A percentile compares a stretch with the other conserved stretches of the same genome.
These are phyloP conservation scores for Phylloporus gajari DNA, from an alignment of 1,284 basidiomycete genomes.

Conservation along the genomic window DNA sequence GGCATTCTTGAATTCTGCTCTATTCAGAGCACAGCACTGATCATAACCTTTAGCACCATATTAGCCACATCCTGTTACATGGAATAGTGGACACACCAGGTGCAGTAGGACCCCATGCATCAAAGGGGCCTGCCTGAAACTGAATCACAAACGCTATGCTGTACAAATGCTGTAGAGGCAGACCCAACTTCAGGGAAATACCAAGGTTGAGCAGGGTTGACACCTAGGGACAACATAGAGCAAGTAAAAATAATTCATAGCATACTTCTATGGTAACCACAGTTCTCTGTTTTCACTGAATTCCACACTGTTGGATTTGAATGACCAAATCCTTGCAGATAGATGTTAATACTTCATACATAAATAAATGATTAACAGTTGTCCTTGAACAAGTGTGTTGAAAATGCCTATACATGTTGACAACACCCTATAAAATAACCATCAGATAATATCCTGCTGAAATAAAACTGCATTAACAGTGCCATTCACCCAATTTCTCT, in stretches of 20 bases:
- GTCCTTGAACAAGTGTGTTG: background rate
- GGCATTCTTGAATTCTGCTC: slow-evolving; percentile 76
- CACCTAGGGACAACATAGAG: slow-evolving; percentile 28
- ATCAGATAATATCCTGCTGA: slow-evolving; percentile 11
- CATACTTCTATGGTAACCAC: slow-evolving; percentile 43
- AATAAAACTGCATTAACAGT: slow-evolving; percentile 45
- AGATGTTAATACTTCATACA: slow-evolving; percentile 40
- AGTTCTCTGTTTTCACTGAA: slow-evolving; percentile 40
- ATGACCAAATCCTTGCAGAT: slow-evolving; percentile 48
- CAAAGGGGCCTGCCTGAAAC: slow-evolving; percentile 78
- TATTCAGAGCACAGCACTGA: slow-evolving; percentile 66
- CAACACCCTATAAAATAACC: slow-evolving; percentile 51
- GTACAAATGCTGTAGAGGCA: background rate
- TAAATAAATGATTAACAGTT: slow-evolving; percentile 13
- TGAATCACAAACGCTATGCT: slow-evolving; percentile 43
- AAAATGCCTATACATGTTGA: slow-evolving; percentile 64
- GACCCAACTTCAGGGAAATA: slow-evolving; percentile 46
- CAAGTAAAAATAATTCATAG: background rate
- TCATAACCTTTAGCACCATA: slow-evolving; percentile 51
- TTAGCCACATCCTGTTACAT: slow-evolving; percentile 18
- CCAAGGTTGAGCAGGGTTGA: slow-evolving; percentile 41
- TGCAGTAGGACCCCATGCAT: slow-evolving; percentile 76
- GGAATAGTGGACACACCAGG: slow-evolving; percentile 53
- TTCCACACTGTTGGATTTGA: slow-evolving; percentile 44
- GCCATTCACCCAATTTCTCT: slow-evolving; percentile 75